Conservation (phyloP, 139 green algal species). For the Trebouxia sp. region DNA sequence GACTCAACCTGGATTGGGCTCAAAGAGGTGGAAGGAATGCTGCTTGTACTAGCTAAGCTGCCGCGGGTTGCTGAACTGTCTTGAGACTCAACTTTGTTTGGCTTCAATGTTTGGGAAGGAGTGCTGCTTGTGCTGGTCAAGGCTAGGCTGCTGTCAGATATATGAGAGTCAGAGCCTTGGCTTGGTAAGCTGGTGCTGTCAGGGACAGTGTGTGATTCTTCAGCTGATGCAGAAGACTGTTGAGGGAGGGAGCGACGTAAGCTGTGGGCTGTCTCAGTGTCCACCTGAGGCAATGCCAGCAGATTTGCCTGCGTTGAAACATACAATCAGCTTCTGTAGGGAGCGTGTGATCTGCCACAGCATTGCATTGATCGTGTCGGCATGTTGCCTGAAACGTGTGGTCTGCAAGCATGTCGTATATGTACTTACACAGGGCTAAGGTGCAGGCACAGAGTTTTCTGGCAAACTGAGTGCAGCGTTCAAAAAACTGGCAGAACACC, state of each 20-base stretch:
- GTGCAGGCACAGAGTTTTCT: neutral
- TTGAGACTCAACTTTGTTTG: too few relatives aligned
- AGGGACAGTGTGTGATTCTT: neutral
- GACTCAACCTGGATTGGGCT: too few relatives aligned
- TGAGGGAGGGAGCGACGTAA: constrained; percentile 13
- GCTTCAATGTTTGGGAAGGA: too few relatives aligned
- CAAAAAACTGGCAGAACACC: too few relatives aligned
- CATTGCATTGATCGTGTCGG: neutral
- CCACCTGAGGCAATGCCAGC: constrained; percentile 27
- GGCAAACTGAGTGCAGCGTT: neutral
- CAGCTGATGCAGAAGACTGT: neutral
- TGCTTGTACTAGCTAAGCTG: too few relatives aligned
- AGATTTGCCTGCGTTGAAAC: constrained; percentile 15
- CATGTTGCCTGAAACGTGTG: too few relatives aligned
- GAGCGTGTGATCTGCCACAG: neutral
- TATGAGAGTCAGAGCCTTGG: too few relatives aligned
- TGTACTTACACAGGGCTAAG: neutral
- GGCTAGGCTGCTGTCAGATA: too few relatives aligned
- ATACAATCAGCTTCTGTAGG: neutral
- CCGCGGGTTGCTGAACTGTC: too few relatives aligned
- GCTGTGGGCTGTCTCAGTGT: constrained; percentile 26
- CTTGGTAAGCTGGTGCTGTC: neutral
- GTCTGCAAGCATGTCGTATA: neutral
- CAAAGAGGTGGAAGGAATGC: too few relatives aligned
- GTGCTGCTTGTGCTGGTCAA: too few relatives aligned